Base-by-base conservation (phyloP, 2,329 filamentous ascomycete genomes). In the Venturia nashicola region DNA sequence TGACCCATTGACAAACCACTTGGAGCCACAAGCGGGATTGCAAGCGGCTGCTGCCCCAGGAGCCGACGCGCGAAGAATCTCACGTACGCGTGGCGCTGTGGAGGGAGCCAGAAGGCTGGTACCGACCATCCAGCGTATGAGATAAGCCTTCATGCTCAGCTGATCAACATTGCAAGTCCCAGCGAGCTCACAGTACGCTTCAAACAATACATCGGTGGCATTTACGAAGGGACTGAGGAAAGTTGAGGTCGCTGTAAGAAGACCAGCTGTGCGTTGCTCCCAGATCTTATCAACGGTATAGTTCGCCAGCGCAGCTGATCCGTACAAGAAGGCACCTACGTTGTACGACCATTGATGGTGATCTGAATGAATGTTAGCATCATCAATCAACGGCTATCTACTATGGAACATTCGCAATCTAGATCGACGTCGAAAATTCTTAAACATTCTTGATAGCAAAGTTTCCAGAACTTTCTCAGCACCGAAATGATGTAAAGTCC, bases 121-220 rank as follows among this genome's bases (percentile, higher is more conserved):
- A 66, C 79, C 78, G 16, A 73, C 72, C 65, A 81, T 71, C 83
- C 86, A 91, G 55, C 88, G 85, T 34, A 83, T 75, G 34, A 90
- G 78, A 72, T 90, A 91, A 12, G 86, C 87, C 76, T 91, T 91
- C 83, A 91, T 91, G 60, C 81, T 84, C 69, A 82, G 82, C 76
- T 91, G 87, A 72, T 91, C 88, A 67, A 80, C 79, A 76, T 90
- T 83, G 78, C 89, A 91, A 36, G 77, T 78, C 64, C 76, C 75
- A 64, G 74, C 74, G 8, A 73, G 74, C 76, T 91, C 88, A 76
- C 89, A 92, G 42, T 83, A 81, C 66, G 79, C 79, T 75, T 91
- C 88, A 69, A 79, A 82, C 71, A 89, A 80, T 71, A 90, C 74
- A 1, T 76, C 72, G 66, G 81, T 79, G 59, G 77, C 70, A 66